These are phyloP conservation scores for Luffa acutangula DNA, from an alignment of 306 rosid genomes.

Conservation along the genomic window DNA sequence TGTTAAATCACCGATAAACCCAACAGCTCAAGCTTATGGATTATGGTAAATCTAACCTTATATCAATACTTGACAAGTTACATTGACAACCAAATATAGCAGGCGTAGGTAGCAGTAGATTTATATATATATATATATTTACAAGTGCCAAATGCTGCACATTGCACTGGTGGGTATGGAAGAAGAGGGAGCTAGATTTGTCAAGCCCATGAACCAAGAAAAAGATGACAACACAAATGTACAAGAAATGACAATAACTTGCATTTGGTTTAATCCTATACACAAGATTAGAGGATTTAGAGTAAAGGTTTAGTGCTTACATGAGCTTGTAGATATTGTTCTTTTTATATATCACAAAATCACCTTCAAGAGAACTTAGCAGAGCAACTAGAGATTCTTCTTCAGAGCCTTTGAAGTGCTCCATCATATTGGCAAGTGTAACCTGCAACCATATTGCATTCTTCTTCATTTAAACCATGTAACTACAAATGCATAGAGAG, in stretches of 20 bases:
- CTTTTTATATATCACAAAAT: slow-evolving; percentile 53
- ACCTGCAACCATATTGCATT: slow-evolving; percentile 39
- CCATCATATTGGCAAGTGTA: slow-evolving; percentile 30
- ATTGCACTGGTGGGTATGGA: background rate
- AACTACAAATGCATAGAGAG: background rate
- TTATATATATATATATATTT: background rate
- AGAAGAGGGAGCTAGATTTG: background rate
- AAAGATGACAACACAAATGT: background rate
- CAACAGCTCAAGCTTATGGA: no score
- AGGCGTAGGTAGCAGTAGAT: no score
- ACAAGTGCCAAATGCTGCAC: background rate
- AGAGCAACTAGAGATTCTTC: slow-evolving; percentile 41
- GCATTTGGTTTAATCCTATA: background rate
- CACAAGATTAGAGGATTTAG: background rate
- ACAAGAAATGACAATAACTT: background rate
- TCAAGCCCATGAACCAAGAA: background rate
- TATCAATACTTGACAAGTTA: no score
- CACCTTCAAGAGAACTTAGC: slow-evolving; percentile 50
- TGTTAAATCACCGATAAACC: no score
- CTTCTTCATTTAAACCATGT: background rate
- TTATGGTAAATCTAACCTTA: no score
- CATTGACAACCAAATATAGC: no score
- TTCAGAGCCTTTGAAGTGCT: slow-evolving; percentile 51
- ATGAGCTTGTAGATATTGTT: slow-evolving; percentile 39
- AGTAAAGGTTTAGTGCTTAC: slow-evolving; percentile 14